These are phyloP conservation scores for Nicotiana tabacum DNA, from an alignment of 257 asterid genomes.

Conservation along the genomic window DNA sequence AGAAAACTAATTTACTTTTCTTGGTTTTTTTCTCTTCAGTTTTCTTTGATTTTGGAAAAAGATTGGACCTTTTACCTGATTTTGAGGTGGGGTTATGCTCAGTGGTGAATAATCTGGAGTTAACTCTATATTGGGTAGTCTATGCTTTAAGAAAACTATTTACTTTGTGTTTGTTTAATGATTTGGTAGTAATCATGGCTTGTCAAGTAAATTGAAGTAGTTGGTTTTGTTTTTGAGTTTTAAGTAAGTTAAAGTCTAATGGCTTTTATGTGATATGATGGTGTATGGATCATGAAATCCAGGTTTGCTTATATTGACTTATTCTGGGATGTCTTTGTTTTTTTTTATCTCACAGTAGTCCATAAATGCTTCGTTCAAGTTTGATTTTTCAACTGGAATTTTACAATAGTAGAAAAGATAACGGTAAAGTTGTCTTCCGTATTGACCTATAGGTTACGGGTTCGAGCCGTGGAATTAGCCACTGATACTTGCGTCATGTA, in stretches of 20 bases:
- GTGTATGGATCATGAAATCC: neutral
- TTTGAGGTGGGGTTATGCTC: neutral
- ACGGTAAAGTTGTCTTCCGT: neutral
- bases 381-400: neutral
- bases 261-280: neutral
- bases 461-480: too few species aligned
- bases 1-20: neutral
- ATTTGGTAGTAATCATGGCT: neutral
- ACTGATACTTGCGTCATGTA: too few species aligned
- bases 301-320: neutral
- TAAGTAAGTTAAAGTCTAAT: neutral
- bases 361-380: neutral
- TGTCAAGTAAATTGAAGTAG: neutral
- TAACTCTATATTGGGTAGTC: neutral
- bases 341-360: neutral
- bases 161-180: neutral
- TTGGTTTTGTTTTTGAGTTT: neutral
- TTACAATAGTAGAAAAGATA: neutral
- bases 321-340: neutral
- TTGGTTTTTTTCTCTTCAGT: slow-evolving; percentile 1
- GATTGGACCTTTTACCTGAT: neutral
- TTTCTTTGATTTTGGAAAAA: neutral
- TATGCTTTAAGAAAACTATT: neutral
- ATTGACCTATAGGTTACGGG: too few species aligned
- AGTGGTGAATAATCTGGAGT: neutral